Conservation (phyloP, 1,284 basidiomycete species). For the Agroathelia rolfsii region DNA sequence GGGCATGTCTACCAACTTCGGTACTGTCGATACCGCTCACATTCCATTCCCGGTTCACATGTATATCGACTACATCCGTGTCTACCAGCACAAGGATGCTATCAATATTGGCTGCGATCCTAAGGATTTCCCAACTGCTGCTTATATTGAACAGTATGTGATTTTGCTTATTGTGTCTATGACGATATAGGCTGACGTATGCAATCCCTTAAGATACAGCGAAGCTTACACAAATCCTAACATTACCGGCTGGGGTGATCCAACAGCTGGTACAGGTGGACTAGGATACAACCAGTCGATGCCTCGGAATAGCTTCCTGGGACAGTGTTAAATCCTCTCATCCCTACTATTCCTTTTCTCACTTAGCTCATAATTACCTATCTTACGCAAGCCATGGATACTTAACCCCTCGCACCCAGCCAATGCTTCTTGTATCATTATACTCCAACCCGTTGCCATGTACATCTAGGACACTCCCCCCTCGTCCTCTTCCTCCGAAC, state of each 20-base stretch:
- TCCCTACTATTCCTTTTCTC: too few relatives aligned
- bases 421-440: too few relatives aligned
- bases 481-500: too few relatives aligned
- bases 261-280: constrained; percentile 20
- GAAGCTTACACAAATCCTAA: constrained; percentile 31
- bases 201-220: too few relatives aligned
- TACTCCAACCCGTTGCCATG: too few relatives aligned
- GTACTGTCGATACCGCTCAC: constrained; percentile 32
- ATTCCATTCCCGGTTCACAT: constrained; percentile 27
- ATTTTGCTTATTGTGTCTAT: too few relatives aligned
- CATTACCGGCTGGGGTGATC: constrained; percentile 23
- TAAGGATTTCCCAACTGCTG: constrained; percentile 27
- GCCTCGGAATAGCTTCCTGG: constrained; percentile 26
- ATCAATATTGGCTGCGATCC: constrained; percentile 38
- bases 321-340: constrained; percentile 22
- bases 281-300: constrained; percentile 26
- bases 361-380: too few relatives aligned
- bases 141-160: too few relatives aligned
- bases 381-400: too few relatives aligned
- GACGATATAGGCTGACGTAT: too few relatives aligned
- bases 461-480: too few relatives aligned
- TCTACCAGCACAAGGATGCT: constrained; percentile 28
- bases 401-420: too few relatives aligned
- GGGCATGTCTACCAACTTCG: constrained; percentile 35
- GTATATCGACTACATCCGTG: constrained; percentile 37